These are phyloP conservation scores for Noccaea caerulescens DNA, from an alignment of 345 rosid species.

Conservation along the genomic window DNA sequence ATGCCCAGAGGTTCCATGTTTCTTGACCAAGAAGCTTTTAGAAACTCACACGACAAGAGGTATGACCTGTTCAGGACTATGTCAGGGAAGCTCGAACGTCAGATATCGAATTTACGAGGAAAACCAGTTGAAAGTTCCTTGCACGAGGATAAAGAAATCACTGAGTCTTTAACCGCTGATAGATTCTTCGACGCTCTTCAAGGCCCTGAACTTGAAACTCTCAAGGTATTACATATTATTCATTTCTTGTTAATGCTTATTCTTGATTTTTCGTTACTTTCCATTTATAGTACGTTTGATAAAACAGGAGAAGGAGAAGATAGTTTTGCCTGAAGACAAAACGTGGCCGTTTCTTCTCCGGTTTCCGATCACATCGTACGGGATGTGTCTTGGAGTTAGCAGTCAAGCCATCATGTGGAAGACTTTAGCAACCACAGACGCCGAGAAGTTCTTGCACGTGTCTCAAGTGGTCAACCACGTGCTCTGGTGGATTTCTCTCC, in stretches of 20 bases:
- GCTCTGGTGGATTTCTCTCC: slow-evolving; percentile 71
- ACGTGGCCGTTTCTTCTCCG: slow-evolving; percentile 92
- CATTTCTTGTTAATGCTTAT: not conserved
- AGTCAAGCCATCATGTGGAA: slow-evolving; percentile 97
- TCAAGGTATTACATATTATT: slow-evolving; percentile 52
- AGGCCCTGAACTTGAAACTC: slow-evolving; percentile 89
- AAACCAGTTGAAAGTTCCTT: slow-evolving; percentile 44
- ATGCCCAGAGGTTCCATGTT: slow-evolving; percentile 53
- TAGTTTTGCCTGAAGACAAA: slow-evolving; percentile 76
- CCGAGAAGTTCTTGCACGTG: slow-evolving; percentile 74
- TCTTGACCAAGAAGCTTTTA: slow-evolving; percentile 38
- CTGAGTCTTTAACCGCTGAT: slow-evolving; percentile 65
- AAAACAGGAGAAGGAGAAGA: slow-evolving; percentile 69
- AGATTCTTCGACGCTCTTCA: slow-evolving; percentile 81
- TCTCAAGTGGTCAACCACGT: slow-evolving; percentile 50
- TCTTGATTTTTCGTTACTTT: not conserved
- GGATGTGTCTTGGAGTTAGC: slow-evolving; percentile 90
- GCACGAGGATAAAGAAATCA: slow-evolving; percentile 44
- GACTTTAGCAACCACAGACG: slow-evolving; percentile 61
- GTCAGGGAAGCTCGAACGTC: slow-evolving; percentile 87
- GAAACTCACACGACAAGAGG: slow-evolving; percentile 55
- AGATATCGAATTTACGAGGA: slow-evolving; percentile 63
- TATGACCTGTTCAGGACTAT: slow-evolving; percentile 87
- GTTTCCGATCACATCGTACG: slow-evolving; percentile 73
- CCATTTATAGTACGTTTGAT: not conserved